Evolutionary conservation across 2,329 filamentous ascomycete species (phyloP).

Genomic region (Penicillium verrucosum): DNA sequence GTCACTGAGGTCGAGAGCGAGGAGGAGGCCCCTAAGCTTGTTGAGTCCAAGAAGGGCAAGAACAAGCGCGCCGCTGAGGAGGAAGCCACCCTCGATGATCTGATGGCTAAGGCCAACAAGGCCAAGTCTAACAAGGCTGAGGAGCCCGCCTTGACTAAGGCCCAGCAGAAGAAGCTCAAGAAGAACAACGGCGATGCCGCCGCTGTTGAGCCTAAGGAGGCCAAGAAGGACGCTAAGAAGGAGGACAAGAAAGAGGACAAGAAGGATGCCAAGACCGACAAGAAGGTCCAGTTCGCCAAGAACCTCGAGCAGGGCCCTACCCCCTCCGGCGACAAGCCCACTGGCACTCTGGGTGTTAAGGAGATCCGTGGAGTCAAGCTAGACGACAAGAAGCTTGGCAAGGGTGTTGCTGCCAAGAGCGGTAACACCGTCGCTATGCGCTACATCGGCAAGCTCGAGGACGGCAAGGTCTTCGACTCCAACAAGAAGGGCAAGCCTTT

Average conservation of each 20-base stretch:
- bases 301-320: conserved; percentile 97
- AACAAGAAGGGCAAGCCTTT: conserved; percentile 99
- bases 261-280: conserved; percentile 62
- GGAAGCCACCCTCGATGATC: conserved; percentile 68
- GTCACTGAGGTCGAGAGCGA: conserved; percentile 79
- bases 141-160: conserved; percentile 76
- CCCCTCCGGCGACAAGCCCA: conserved; percentile 58
- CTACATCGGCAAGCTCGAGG: conserved; percentile 95
- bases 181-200: conserved; percentile 95
- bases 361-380: conserved; percentile 84
- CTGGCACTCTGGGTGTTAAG: conserved; percentile 65
- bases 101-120: conserved; percentile 72
- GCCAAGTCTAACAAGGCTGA: conserved; percentile 58
- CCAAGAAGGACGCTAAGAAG: conserved; percentile 51
- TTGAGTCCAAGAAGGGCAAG: conserved; percentile 62
- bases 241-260: conserved; percentile 72
- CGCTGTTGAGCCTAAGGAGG: conserved; percentile 56
- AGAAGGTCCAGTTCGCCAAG: conserved; percentile 99
- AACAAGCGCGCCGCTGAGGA: conserved; percentile 88
- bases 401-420: conserved; percentile 79
- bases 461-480: conserved; percentile 95
- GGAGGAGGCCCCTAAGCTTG: conserved; percentile 62
- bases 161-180: conserved; percentile 97
- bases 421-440: conserved; percentile 90
- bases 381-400: conserved; percentile 91